Evolutionary conservation across 352 stramenopile species (phyloP).

Genomic region (Phytophthora agathidicida): DNA sequence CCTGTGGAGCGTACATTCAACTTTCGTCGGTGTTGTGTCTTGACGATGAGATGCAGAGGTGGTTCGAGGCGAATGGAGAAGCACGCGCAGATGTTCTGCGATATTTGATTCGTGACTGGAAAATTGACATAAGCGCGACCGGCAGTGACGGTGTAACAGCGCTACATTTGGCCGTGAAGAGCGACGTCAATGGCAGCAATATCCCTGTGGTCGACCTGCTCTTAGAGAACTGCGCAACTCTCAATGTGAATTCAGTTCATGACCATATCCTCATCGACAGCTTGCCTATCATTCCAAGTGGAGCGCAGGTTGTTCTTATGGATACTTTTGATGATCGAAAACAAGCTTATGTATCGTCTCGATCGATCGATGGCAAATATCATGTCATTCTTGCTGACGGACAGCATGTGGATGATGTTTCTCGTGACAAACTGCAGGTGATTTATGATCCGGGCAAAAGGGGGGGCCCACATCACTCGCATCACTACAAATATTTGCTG

Average conservation of each 20-base stretch:
- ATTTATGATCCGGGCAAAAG: conserved; percentile 5
- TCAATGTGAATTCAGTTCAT: conserved; percentile 64
- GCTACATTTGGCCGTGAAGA: conserved; percentile 60
- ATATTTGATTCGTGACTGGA: conserved; percentile 39
- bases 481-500: conserved; percentile 49
- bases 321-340: conserved; percentile 17
- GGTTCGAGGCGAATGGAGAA: conserved; percentile 45
- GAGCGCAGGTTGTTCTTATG: conserved; percentile 23
- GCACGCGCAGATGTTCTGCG: conserved; percentile 46
- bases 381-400: conserved; percentile 62
- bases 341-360: conserved; percentile 50
- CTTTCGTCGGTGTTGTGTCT: conserved; percentile 45
- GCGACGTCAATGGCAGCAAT: conserved; percentile 55
- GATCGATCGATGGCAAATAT: conserved; percentile 55
- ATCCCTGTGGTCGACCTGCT: conserved; percentile 54
- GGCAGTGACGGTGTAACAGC: conserved; percentile 45
- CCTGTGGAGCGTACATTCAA: conserved; percentile 59
- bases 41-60: conserved; percentile 49
- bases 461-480: neutral
- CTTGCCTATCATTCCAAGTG: conserved; percentile 39
- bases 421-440: conserved; percentile 44
- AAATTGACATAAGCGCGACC: conserved; percentile 36
- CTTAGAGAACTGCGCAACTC: conserved; percentile 10
- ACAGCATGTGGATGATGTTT: conserved; percentile 41
- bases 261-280: conserved; percentile 57